Evolutionary conservation across 768 basidiomycete species (phyloP).

Genomic region (Leccinum truebloodii): DNA sequence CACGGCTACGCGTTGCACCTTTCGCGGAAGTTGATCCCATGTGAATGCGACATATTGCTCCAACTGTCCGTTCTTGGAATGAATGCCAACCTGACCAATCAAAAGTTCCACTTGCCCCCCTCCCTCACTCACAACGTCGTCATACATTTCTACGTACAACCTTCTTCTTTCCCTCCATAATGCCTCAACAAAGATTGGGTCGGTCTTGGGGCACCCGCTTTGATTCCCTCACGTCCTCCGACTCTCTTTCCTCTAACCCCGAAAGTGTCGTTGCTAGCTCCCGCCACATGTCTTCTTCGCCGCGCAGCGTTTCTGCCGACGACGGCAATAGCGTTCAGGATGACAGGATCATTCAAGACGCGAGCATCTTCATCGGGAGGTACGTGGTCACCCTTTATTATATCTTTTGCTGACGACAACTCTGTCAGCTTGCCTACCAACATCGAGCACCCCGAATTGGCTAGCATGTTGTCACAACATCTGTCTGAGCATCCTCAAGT

Average conservation of each 20-base stretch:
- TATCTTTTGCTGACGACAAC: conserved; percentile 11
- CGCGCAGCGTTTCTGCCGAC: conserved; percentile 15
- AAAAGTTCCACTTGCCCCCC: conserved; percentile 9
- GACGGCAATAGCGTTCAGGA: conserved; percentile 38
- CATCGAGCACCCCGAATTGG: conserved; percentile 64
- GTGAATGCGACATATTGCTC: conserved; percentile 24
- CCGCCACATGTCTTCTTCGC: conserved; percentile 17
- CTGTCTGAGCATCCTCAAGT: conserved; percentile 65
- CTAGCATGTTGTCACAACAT: conserved; percentile 60
- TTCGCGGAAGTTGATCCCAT: conserved; percentile 28
- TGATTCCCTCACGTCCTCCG: conserved; percentile 58
- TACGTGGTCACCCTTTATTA: conserved; percentile 27
- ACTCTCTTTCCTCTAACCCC: conserved; percentile 43
- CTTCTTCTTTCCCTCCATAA: conserved; percentile 27
- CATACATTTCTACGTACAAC: conserved; percentile 22
- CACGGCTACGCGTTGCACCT: conserved; percentile 17
- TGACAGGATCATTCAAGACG: conserved; percentile 64
- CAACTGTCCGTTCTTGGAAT: conserved; percentile 15
- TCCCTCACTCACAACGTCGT: conserved; percentile 1
- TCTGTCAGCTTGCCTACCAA: conserved; percentile 62
- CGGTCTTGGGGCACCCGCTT: conserved; percentile 75
- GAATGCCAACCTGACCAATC: conserved; percentile 24
- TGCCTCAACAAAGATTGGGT: conserved; percentile 46
- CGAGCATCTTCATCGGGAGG: conserved; percentile 87
- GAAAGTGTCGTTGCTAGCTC: conserved; percentile 16